Conservation (phyloP, 2,329 filamentous ascomycete species). For the Sclerotinia glacialis region DNA sequence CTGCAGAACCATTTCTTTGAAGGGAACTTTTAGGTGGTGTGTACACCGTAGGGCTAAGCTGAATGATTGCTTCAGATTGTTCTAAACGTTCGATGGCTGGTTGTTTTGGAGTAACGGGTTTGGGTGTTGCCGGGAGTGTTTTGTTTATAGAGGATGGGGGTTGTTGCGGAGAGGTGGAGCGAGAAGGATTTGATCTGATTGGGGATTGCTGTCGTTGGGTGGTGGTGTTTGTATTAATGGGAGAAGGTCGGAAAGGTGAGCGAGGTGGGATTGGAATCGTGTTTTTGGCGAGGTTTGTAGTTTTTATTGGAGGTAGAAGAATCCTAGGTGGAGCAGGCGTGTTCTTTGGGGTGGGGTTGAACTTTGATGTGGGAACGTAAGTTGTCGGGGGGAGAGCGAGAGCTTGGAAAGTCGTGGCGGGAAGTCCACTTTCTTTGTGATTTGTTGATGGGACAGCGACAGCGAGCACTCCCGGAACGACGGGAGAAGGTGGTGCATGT, state of each 20-base stretch:
- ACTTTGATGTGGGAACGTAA: slow-evolving; percentile 5
- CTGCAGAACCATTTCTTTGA: slow-evolving; percentile 20
- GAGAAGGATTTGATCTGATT: not conserved
- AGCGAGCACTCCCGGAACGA: slow-evolving; percentile 27
- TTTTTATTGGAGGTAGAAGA: slow-evolving; percentile 16
- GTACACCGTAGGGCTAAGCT: slow-evolving; percentile 54
- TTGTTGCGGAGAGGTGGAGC: not conserved
- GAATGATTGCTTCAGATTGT: slow-evolving; percentile 33
- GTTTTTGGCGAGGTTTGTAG: slow-evolving; percentile 18
- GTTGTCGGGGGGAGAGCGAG: not conserved
- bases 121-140: slow-evolving; percentile 30
- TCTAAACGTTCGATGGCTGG: slow-evolving; percentile 35
- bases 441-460: slow-evolving; percentile 37
- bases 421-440: slow-evolving; percentile 37
- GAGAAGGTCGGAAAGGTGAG: slow-evolving; percentile 18
- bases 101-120: slow-evolving; percentile 12
- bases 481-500: slow-evolving; percentile 41
- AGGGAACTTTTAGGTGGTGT: slow-evolving; percentile 23
- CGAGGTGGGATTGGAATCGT: slow-evolving; percentile 14
- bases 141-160: slow-evolving; percentile 26
- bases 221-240: slow-evolving; percentile 9
- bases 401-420: not conserved
- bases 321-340: slow-evolving; percentile 11
- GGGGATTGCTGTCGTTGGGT: slow-evolving; percentile 22
- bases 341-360: not conserved